Percentiles rank a stretch among this genome's conserved stretches.
Evolutionary conservation across 225 moss, liverwort and hornwort genomes (phyloP).

Genomic region (Pleurozium schreberi): DNA sequence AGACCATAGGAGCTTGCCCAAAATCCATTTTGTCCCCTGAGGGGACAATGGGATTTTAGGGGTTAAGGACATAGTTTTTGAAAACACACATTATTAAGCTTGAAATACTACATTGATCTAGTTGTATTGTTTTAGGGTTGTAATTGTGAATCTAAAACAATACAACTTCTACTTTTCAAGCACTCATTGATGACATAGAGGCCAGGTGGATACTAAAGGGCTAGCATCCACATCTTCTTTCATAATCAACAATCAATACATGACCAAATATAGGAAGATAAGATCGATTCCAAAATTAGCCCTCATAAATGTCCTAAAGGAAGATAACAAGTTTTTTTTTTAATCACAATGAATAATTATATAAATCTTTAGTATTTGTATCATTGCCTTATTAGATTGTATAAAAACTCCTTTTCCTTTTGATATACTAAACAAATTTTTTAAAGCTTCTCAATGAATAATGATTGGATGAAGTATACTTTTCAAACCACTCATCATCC

Average conservation of each 20-base stretch:
- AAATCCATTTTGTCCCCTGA: no score
- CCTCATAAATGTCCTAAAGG: fast-evolving
- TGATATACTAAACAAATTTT: no score
- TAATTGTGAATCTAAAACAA: neutral
- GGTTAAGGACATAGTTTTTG: no score
- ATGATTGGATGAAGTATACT: no score
- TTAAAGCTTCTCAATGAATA: no score
- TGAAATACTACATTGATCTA: neutral
- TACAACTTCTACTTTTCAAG: neutral
- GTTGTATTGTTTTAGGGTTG: neutral
- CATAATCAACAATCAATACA: neutral
- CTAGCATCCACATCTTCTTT: neutral
- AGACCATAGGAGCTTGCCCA: no score
- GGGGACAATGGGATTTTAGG: no score
- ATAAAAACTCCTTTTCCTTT: no score
- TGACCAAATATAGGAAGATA: fast-evolving
- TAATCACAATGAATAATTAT: neutral
- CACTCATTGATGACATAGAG: neutral
- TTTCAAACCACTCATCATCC: no score
- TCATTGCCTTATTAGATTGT: neutral
- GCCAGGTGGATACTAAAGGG: neutral
- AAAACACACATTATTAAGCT: neutral
- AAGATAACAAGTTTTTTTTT: neutral
- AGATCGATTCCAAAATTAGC: neutral
- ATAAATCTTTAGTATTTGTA: neutral